Conservation (phyloP, 352 stramenopile genomes). For the Halophytophthora batemanensis region DNA sequence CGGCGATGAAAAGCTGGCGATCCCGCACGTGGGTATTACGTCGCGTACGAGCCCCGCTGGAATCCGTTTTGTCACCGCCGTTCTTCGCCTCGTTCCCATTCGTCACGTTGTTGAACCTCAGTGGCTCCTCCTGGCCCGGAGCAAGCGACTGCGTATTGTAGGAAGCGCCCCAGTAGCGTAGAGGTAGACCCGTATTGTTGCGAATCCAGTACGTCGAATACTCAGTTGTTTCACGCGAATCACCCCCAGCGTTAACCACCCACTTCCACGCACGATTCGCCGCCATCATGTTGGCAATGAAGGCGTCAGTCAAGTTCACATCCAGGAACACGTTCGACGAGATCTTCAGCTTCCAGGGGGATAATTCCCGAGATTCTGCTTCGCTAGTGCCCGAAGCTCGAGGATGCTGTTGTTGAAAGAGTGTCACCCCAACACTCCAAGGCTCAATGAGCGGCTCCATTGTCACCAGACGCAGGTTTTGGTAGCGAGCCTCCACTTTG, state of each 20-base stretch:
- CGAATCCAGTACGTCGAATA: constrained; percentile 87
- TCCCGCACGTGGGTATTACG: constrained; percentile 18
- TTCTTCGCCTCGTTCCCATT: background rate
- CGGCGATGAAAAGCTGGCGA: constrained; percentile 69
- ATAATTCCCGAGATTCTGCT: constrained; percentile 7
- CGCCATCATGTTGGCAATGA: constrained; percentile 77
- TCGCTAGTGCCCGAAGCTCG: constrained; percentile 18
- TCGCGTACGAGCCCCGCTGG: constrained; percentile 12
- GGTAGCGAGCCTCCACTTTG: constrained; percentile 73
- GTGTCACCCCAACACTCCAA: constrained; percentile 50
- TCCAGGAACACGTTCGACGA: constrained; percentile 62
- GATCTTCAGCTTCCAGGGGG: constrained; percentile 59
- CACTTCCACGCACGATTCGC: constrained; percentile 77
- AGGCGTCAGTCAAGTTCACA: constrained; percentile 77
- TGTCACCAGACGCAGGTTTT: constrained; percentile 78
- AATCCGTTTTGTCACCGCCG: constrained; percentile 5
- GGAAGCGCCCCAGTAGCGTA: constrained; percentile 69
- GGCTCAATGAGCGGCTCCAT: constrained; percentile 82
- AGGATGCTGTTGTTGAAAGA: constrained; percentile 28
- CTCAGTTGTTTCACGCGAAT: constrained; percentile 70
- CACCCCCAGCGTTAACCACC: constrained; percentile 63
- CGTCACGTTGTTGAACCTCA: constrained; percentile 43
- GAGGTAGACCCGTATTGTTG: constrained; percentile 78
- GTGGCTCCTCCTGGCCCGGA: constrained; percentile 57
- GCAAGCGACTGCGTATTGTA: constrained; percentile 52